A percentile compares a stretch with the other conserved stretches of the same genome.
These are phyloP conservation scores for Astrocystis sublimbata DNA, from an alignment of 495 filamentous ascomycete species.

Conservation along the genomic window DNA sequence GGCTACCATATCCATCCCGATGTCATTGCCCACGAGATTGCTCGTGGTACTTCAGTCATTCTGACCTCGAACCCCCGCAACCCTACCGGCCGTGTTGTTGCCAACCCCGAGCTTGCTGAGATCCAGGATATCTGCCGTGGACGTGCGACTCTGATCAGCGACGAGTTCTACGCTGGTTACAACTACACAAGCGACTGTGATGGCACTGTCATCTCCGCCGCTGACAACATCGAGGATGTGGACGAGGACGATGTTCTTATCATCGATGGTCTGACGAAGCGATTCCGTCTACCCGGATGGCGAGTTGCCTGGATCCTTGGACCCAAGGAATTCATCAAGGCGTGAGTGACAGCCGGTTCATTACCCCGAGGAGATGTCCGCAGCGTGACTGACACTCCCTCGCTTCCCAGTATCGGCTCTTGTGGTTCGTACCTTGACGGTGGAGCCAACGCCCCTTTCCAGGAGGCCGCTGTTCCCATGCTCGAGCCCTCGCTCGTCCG, in stretches of 20 bases:
- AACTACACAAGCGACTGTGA: slow-evolving; percentile 93
- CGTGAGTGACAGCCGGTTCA: slow-evolving; percentile 40
- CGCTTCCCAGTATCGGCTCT: slow-evolving; percentile 64
- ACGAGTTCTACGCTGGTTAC: slow-evolving; percentile 96
- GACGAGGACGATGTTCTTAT: slow-evolving; percentile 76
- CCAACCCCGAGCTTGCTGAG: slow-evolving; percentile 75
- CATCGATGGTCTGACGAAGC: slow-evolving; percentile 95
- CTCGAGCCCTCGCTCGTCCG: slow-evolving; percentile 78
- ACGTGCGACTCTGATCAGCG: slow-evolving; percentile 86
- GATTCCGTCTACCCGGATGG: slow-evolving; percentile 95
- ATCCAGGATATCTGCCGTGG: slow-evolving; percentile 92
- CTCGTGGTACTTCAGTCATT: slow-evolving; percentile 82
- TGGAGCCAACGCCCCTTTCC: slow-evolving; percentile 92
- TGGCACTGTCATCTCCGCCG: slow-evolving; percentile 81
- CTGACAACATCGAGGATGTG: slow-evolving; percentile 77
- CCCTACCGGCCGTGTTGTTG: slow-evolving; percentile 85
- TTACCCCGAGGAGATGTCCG: too few species aligned
- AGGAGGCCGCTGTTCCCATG: slow-evolving; percentile 90
- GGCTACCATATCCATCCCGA: slow-evolving; percentile 88
- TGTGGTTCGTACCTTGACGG: slow-evolving; percentile 96
- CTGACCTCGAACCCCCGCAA: slow-evolving; percentile 96
- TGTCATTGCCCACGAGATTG: slow-evolving; percentile 88
- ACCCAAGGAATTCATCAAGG: slow-evolving; percentile 94
- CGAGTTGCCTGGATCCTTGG: slow-evolving; percentile 95
- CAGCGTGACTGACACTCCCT: neutral